Base-by-base conservation (phyloP, 2,329 filamentous ascomycete species). In the Nothophaeocryptopus gaeumannii region DNA sequence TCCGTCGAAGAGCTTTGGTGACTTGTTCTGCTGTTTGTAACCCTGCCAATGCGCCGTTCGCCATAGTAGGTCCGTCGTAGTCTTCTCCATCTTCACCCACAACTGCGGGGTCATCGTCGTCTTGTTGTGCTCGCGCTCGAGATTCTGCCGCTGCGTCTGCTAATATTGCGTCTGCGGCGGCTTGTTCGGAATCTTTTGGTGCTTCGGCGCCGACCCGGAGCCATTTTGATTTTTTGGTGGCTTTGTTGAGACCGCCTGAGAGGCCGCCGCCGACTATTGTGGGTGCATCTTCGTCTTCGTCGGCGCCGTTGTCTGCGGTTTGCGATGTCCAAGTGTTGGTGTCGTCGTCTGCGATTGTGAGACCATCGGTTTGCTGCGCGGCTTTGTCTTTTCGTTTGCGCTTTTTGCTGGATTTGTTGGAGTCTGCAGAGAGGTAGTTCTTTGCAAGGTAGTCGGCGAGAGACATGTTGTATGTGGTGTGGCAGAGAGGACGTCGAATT, bases 361-460 rank as follows among this genome's bases (percentile, higher is more conserved):
- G 67, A 26, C 75, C 72, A 38, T 67, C 67, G 12, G 53, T 37
- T 47, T 68, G 64, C 46, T 70, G 68, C 39, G 67, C 65, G 58
- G 63, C 59, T 70, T 74, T 55, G 73, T 61, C 61, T 58, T 72
- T 74, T 52, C 75, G 66, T 63, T 79, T 79, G 58, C 76, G 73
- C 68, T 79, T 79, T 61, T 78, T 79, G 26, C 71, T 69, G 45
- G 76, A 74, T 61, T 75, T 77, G 20, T 26, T 26, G 66, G 71
- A 64, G 58, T 86, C 82, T 35, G 84, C 83, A 1, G 79, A 88
- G 42, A 99, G 84, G 69, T 99, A 99, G 70, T 90, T 93, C 56
- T 89, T 86, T 33, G 92, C 91, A 32, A 99, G 82, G 66, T 97
- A 99, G 65, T 84, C 83, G 51, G 89, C 85, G 58, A 96, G 79